These are phyloP conservation scores for Citrus australasica DNA, from an alignment of 345 rosid species.

Conservation along the genomic window DNA sequence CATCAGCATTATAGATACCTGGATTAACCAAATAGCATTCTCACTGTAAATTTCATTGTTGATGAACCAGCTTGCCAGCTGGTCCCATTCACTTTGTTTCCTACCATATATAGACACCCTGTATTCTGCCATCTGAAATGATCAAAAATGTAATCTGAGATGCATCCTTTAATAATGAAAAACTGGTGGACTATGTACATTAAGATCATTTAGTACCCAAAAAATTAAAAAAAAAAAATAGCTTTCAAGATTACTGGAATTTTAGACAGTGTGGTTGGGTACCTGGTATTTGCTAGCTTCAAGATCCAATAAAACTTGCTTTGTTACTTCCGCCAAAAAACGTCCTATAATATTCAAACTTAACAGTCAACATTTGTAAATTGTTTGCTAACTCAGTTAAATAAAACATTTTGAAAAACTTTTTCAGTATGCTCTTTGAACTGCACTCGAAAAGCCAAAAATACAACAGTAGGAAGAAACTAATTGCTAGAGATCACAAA, in stretches of 20 bases:
- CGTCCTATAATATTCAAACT: conserved; percentile 35
- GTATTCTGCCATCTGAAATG: conserved; percentile 49
- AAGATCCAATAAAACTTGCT: conserved; percentile 50
- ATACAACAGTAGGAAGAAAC: background rate
- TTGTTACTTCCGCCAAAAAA: conserved; percentile 50
- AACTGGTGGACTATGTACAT: background rate
- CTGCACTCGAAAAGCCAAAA: background rate
- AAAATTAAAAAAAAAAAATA: background rate
- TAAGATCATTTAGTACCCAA: background rate
- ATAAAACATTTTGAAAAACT: background rate
- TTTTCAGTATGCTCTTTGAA: background rate
- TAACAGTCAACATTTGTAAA: conserved; percentile 1
- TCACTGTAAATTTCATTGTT: conserved; percentile 51
- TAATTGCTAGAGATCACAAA: background rate
- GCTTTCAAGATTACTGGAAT: background rate
- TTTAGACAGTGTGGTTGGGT: background rate
- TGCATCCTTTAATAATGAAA: background rate
- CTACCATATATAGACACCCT: conserved; percentile 51
- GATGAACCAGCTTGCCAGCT: conserved; percentile 56
- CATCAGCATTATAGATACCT: conserved; percentile 24
- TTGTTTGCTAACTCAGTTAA: background rate
- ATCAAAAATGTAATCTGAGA: background rate
- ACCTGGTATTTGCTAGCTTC: conserved; percentile 60
- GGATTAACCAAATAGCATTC: conserved; percentile 53
- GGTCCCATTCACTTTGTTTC: conserved; percentile 65